Evolutionary conservation across 2,329 filamentous ascomycete genomes (phyloP).

Genomic region (Talaromyces sp.): DNA sequence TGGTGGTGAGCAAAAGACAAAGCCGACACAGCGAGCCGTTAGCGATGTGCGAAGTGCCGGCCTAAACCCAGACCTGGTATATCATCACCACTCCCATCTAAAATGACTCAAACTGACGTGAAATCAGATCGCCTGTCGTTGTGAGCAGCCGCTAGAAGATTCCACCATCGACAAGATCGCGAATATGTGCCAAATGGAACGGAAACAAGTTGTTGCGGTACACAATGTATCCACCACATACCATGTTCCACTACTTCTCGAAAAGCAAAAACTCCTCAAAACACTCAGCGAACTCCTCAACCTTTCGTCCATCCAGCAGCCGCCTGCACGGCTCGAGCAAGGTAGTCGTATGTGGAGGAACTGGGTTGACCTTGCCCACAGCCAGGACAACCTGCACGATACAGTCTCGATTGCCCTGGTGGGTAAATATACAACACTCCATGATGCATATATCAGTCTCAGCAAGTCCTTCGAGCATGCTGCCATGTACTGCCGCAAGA

Average conservation of each 20-base stretch:
- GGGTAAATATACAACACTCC: conserved; percentile 81
- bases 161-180: conserved; percentile 81
- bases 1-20: conserved; percentile 80
- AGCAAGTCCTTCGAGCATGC: conserved; percentile 86
- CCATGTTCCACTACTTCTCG: conserved; percentile 87
- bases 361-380: conserved; percentile 68
- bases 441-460: conserved; percentile 81
- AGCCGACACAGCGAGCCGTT: conserved; percentile 90
- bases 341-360: conserved; percentile 68
- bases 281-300: conserved; percentile 62
- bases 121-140: conserved; percentile 84
- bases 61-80: conserved; percentile 14
- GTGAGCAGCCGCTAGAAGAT: conserved; percentile 68
- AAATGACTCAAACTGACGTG: conserved; percentile 26
- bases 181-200: conserved; percentile 78
- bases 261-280: conserved; percentile 69
- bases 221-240: conserved; percentile 87
- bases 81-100: neutral
- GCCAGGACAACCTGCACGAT: conserved; percentile 54
- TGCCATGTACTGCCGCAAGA: conserved; percentile 76
- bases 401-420: conserved; percentile 77
- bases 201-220: conserved; percentile 78
- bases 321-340: conserved; percentile 53
- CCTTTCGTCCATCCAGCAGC: conserved; percentile 54
- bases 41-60: conserved; percentile 59